Percentiles rank a stretch among this genome's conserved stretches.
Conservation (phyloP, 176 grass and related monocot genomes). For the Oryza australiensis region DNA sequence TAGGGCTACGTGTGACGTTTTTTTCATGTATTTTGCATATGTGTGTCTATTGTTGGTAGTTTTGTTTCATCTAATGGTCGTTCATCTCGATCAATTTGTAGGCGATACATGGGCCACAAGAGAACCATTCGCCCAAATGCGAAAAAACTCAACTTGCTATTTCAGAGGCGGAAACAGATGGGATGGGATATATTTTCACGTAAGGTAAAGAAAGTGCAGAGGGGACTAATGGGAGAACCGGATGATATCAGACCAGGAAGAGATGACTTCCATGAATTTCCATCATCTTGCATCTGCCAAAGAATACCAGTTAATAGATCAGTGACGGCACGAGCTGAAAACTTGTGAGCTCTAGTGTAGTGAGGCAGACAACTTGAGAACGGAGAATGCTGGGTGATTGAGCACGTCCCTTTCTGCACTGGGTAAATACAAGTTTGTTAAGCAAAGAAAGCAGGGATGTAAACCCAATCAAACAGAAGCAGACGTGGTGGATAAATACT, state of each 20-base stretch:
- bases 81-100: conserved; percentile 32
- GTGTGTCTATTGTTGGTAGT: neutral
- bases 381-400: neutral
- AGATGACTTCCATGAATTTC: conserved; percentile 91
- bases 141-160: conserved; percentile 71
- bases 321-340: neutral
- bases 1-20: neutral
- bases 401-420: neutral
- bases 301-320: conserved; percentile 42
- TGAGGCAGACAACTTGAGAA: neutral
- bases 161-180: conserved; percentile 58
- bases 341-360: neutral
- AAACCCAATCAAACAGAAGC: neutral
- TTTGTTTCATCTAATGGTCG: conserved; percentile 23
- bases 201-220: conserved; percentile 69
- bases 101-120: conserved; percentile 90
- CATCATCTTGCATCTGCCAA: conserved; percentile 75
- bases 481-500: neutral
- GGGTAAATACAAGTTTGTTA: neutral
- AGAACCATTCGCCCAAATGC: conserved; percentile 91
- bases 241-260: conserved; percentile 70
- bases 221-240: conserved; percentile 77
- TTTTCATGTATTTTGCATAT: neutral
- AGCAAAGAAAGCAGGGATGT: conserved; percentile 1
- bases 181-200: conserved; percentile 58